These are phyloP conservation scores for Aristolochia contorta DNA, from an alignment of 164 flowering plant species.

Conservation along the genomic window DNA sequence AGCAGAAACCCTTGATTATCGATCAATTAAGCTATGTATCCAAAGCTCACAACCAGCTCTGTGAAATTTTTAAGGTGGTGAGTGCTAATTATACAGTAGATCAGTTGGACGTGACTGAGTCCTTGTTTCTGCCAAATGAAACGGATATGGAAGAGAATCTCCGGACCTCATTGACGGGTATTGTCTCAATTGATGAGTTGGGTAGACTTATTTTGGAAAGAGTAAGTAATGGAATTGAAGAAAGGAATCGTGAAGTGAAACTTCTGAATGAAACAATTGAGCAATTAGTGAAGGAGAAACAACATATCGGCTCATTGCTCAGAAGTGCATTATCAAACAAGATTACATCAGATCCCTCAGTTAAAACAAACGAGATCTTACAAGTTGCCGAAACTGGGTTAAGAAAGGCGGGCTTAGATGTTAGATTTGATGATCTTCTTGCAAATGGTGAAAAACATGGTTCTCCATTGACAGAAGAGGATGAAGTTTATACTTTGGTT, in stretches of 20 bases:
- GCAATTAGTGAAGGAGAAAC: conserved; percentile 67
- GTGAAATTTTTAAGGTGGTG: conserved; percentile 46
- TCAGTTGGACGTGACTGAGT: conserved; percentile 57
- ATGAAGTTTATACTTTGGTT: conserved; percentile 79
- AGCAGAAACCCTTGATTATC: conserved; percentile 50
- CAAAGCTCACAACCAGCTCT: conserved; percentile 53
- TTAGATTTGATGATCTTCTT: conserved; percentile 36
- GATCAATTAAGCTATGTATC: conserved; percentile 65
- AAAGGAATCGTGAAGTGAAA: conserved; percentile 40
- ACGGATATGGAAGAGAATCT: conserved; percentile 74
- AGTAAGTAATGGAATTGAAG: conserved; percentile 44
- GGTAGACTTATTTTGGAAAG: conserved; percentile 36
- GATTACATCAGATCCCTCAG: conserved; percentile 33
- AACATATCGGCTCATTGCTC: conserved; percentile 75
- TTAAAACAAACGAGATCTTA: conserved; percentile 52
- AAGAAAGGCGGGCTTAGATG: conserved; percentile 63
- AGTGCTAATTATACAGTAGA: conserved; percentile 35
- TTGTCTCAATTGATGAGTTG: conserved; percentile 60
- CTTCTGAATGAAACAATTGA: conserved; percentile 53
- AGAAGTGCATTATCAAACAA: conserved; percentile 78
- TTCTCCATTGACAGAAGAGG: conserved; percentile 32
- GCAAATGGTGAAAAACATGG: conserved; percentile 27
- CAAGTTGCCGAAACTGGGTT: conserved; percentile 84
- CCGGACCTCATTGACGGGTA: conserved; percentile 66
- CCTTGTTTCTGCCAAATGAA: conserved; percentile 71